These are phyloP conservation scores for Erigeron canadensis DNA, from an alignment of 129 eudicot genomes.

Conservation along the genomic window DNA sequence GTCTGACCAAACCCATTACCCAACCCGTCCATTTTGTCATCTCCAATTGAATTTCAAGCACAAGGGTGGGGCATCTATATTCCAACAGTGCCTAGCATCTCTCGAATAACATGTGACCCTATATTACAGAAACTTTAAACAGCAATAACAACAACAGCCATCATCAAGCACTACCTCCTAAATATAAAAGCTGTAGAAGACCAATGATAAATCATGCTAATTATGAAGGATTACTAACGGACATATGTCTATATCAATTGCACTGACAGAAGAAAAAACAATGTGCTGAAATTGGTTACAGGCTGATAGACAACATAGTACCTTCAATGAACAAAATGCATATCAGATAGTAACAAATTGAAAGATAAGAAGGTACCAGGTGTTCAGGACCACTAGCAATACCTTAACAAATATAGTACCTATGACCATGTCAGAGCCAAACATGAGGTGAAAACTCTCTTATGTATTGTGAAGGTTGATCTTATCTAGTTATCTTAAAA, in stretches of 20 bases:
- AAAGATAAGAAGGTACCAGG: slow-evolving; percentile 16
- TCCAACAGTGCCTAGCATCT: neutral
- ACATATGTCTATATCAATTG: neutral
- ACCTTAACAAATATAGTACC: slow-evolving; percentile 9
- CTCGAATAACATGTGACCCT: neutral
- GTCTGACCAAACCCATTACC: neutral
- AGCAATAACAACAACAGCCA: neutral
- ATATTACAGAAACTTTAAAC: too few species aligned
- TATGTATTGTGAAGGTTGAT: slow-evolving; percentile 14
- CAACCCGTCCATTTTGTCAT: neutral
- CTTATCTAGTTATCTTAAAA: slow-evolving; percentile 35
- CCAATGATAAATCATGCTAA: neutral
- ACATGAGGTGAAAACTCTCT: slow-evolving; percentile 21
- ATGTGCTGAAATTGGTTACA: neutral
- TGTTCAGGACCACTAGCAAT: slow-evolving; percentile 31
- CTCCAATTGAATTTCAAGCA: neutral
- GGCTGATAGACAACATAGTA: slow-evolving; percentile 25
- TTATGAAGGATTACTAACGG: neutral
- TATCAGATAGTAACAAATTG: slow-evolving; percentile 10
- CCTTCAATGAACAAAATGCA: slow-evolving; percentile 9
- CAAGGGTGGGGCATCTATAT: neutral
- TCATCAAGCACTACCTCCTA: neutral
- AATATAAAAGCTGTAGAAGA: neutral
- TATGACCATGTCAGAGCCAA: slow-evolving; percentile 21
- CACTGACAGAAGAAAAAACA: neutral